phyloP scores from a whole-genome alignment of 2,329 filamentous ascomycete genomes.

The Aureobasidium musti region DNA sequence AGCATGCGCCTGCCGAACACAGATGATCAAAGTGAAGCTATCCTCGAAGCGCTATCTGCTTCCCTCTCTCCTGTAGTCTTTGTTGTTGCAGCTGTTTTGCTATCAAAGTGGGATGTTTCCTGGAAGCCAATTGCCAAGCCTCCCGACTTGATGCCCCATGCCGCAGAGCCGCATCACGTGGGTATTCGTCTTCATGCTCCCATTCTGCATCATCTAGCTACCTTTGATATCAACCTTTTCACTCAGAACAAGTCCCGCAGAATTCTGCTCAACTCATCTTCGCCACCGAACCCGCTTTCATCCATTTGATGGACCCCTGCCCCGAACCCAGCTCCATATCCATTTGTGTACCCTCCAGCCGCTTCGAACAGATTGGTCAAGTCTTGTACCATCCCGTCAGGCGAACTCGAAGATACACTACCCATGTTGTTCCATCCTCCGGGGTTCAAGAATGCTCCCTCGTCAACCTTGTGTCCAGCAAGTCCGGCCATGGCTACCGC shows the following conservation, averaged over 20 bases:
- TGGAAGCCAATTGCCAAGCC: conserved; percentile 10
- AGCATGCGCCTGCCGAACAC: neutral
- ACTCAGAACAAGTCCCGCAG: conserved; percentile 60
- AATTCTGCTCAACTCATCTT: conserved; percentile 62
- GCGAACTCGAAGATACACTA: conserved; percentile 53
- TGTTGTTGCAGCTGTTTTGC: conserved; percentile 21
- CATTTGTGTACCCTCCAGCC: conserved; percentile 53
- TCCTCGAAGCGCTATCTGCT: neutral
- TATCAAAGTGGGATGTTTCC: conserved; percentile 23
- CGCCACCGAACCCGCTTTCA: conserved; percentile 51
- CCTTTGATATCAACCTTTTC: neutral
- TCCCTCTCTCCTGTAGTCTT: neutral
- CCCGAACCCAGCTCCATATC: conserved; percentile 34
- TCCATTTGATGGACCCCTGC: conserved; percentile 38
- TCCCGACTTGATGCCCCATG: conserved; percentile 5
- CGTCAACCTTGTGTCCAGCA: conserved; percentile 63
- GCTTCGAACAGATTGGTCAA: conserved; percentile 65
- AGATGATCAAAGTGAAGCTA: neutral
- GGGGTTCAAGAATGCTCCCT: conserved; percentile 53
- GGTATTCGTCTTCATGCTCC: neutral
- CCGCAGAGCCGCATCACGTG: conserved; percentile 27
- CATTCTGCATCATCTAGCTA: neutral
- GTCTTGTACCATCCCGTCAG: conserved; percentile 64
- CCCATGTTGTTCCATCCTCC: conserved; percentile 33
- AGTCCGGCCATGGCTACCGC: conserved; percentile 67